Conservation (phyloP, 1,284 basidiomycete genomes). For the Ceratobasidium sp. region DNA sequence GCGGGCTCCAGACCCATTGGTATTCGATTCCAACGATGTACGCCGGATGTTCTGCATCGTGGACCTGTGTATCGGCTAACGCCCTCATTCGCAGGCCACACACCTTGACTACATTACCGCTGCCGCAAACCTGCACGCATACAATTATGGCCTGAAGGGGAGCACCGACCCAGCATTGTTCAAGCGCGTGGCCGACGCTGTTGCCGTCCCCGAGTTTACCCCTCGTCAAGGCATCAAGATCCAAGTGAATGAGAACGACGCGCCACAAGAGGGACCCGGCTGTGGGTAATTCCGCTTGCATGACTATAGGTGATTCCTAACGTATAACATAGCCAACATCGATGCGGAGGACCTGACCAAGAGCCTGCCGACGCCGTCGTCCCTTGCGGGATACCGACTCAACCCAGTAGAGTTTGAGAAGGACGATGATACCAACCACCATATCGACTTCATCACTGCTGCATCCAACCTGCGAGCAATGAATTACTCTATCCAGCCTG, state of each 20-base stretch:
- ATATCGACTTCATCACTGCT: slow-evolving; percentile 99
- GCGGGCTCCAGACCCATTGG: slow-evolving; percentile 92
- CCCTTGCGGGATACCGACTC: slow-evolving; percentile 92
- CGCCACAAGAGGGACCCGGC: slow-evolving; percentile 63
- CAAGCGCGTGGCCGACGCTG: slow-evolving; percentile 83
- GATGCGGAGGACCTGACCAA: slow-evolving; percentile 66
- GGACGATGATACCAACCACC: slow-evolving; percentile 97
- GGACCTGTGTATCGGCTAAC: not conserved
- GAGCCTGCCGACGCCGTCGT: slow-evolving; percentile 84
- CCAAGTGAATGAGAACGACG: slow-evolving; percentile 94
- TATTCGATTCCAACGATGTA: slow-evolving; percentile 86
- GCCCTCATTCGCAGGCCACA: slow-evolving; percentile 63
- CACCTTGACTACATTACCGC: slow-evolving; percentile 92
- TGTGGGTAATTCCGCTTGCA: slow-evolving; percentile 49
- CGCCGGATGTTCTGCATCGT: slow-evolving; percentile 49
- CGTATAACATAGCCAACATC: slow-evolving; percentile 55
- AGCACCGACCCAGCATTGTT: slow-evolving; percentile 81
- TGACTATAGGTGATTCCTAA: not conserved
- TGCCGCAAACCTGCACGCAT: slow-evolving; percentile 96
- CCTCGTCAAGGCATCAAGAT: slow-evolving; percentile 94
- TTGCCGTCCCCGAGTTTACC: slow-evolving; percentile 90
- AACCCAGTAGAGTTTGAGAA: slow-evolving; percentile 98
- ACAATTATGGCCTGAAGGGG: slow-evolving; percentile 96
- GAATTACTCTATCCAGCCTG: slow-evolving; percentile 91
- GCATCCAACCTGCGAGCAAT: slow-evolving; percentile 95